A percentile compares a stretch with the other conserved stretches of the same genome.
These are phyloP conservation scores for Phytomonas serpens DNA, from an alignment of 208 protist genomes.

Conservation along the genomic window DNA sequence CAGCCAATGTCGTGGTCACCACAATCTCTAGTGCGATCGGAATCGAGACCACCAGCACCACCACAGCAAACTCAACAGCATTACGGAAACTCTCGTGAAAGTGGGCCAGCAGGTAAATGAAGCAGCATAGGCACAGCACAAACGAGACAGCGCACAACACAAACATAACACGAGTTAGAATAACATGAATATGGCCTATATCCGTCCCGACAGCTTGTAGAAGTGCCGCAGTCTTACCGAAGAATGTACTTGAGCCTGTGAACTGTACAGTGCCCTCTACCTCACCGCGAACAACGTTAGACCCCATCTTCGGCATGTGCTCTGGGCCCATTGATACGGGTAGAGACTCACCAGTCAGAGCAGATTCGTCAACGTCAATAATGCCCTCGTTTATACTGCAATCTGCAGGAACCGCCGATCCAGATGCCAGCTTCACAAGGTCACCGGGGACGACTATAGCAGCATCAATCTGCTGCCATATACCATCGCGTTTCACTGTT, in stretches of 20 bases:
- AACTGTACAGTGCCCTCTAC: constrained; percentile 68
- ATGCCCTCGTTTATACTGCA: constrained; percentile 78
- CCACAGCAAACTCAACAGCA: constrained; percentile 68
- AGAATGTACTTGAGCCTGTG: constrained; percentile 92
- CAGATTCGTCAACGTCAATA: constrained; percentile 93
- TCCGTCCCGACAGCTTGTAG: constrained; percentile 78
- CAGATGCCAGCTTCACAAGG: constrained; percentile 83
- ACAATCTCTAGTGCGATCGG: constrained; percentile 82
- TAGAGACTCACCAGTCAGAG: constrained; percentile 94
- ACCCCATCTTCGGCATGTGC: constrained; percentile 90
- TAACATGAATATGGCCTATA: constrained; percentile 58
- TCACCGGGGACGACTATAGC: constrained; percentile 91
- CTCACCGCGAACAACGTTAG: constrained; percentile 73
- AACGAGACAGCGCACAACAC: constrained; percentile 49
- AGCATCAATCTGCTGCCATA: constrained; percentile 74
- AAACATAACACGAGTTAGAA: constrained; percentile 64
- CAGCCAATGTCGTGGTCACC: constrained; percentile 80
- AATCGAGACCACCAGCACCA: constrained; percentile 92
- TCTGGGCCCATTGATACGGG: constrained; percentile 85
- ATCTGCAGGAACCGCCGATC: constrained; percentile 91
- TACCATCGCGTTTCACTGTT: constrained; percentile 73
- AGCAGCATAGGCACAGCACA: constrained; percentile 61
- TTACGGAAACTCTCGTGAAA: constrained; percentile 53
- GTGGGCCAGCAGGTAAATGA: constrained; percentile 69
- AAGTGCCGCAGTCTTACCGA: constrained; percentile 89